Evolutionary conservation across 1,139 yeast species (phyloP).

Genomic region (Geotrichum candidum): DNA sequence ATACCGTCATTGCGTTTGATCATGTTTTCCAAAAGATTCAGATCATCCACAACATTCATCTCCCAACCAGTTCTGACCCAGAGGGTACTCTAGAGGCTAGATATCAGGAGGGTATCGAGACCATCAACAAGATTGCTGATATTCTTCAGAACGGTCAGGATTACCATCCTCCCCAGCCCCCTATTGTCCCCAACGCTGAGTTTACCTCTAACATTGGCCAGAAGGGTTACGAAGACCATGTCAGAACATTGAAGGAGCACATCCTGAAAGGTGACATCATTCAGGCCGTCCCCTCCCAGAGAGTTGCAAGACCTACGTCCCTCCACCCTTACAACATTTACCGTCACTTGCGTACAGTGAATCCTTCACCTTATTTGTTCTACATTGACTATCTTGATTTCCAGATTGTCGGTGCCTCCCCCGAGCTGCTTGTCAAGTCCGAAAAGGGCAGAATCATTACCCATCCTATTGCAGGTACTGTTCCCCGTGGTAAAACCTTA

Average conservation of each 20-base stretch:
- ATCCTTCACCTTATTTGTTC: constrained; percentile 94
- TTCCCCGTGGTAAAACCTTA: constrained; percentile 77
- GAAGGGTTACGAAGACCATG: constrained; percentile 85
- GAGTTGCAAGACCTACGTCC: constrained; percentile 91
- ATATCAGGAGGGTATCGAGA: constrained; percentile 50
- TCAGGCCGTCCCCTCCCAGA: constrained; percentile 96
- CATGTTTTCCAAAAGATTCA: constrained; percentile 91
- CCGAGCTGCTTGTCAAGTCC: constrained; percentile 82
- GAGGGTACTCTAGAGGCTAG: constrained; percentile 32
- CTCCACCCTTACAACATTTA: constrained; percentile 94
- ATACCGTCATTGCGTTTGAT: constrained; percentile 84
- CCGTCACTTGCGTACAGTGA: constrained; percentile 88
- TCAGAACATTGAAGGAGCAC: constrained; percentile 65
- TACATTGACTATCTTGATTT: constrained; percentile 87
- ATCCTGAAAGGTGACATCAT: constrained; percentile 87
- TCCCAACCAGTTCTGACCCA: constrained; percentile 32
- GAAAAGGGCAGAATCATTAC: constrained; percentile 78
- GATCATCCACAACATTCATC: constrained; percentile 69
- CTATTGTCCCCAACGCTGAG: constrained; percentile 48
- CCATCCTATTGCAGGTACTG: constrained; percentile 97
- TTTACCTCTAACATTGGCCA: constrained; percentile 88
- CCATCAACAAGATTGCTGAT: constrained; percentile 53
- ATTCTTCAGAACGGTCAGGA: constrained; percentile 44
- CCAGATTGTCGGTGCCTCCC: constrained; percentile 95
- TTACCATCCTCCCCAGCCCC: constrained; percentile 61